A percentile compares a stretch with the other conserved stretches of the same genome.
Evolutionary conservation across 1,139 yeast species (phyloP).

Genomic region (Pichia sp.): DNA sequence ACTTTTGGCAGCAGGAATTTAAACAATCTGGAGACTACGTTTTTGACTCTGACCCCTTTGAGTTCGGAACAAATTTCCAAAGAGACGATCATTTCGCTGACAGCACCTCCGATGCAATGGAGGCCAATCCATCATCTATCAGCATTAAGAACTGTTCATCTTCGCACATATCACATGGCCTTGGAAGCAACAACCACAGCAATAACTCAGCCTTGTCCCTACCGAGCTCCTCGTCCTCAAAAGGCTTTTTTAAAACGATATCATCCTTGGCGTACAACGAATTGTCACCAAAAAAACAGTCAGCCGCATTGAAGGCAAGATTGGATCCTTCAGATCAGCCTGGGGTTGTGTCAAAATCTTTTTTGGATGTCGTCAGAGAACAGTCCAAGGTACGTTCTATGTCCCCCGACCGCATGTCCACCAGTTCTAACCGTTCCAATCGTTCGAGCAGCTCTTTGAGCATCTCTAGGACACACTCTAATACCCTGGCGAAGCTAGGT

Average conservation of each 20-base stretch:
- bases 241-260: constrained; percentile 15
- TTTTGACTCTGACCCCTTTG: constrained; percentile 16
- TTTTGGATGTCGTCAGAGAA: constrained; percentile 15
- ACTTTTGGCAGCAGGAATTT: constrained; percentile 8
- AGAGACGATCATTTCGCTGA: not conserved
- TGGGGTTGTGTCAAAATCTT: constrained; percentile 16
- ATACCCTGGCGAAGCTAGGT: constrained; percentile 11
- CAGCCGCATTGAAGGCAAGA: constrained; percentile 14
- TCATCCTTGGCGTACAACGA: constrained; percentile 13
- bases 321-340: constrained; percentile 12
- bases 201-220: not conserved
- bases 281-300: constrained; percentile 13
- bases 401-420: constrained; percentile 14
- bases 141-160: not conserved
- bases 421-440: constrained; percentile 5
- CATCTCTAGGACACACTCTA: constrained; percentile 14
- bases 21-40: constrained; percentile 16
- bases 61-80: constrained; percentile 11
- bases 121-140: not conserved
- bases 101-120: not conserved
- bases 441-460: constrained; percentile 14
- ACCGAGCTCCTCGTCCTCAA: constrained; percentile 4
- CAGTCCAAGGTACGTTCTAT: constrained; percentile 12
- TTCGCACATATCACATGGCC: not conserved
- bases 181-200: not conserved